Conservation (phyloP, 306 rosid genomes). For the Amphicarpaea edgeworthii region DNA sequence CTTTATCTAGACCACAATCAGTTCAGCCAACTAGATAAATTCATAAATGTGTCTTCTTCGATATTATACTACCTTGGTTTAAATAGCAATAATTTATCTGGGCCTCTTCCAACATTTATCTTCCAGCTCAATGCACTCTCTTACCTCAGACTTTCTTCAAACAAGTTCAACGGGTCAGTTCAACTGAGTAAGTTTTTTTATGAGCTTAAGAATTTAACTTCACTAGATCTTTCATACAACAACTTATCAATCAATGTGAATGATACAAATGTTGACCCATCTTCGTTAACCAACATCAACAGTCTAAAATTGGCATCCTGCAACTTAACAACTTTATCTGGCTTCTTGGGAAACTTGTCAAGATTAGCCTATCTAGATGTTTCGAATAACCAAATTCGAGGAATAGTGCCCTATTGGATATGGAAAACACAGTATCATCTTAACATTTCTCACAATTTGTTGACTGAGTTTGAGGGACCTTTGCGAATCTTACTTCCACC, state of each 20-base stretch:
- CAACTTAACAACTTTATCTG: constrained; percentile 43
- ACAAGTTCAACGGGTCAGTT: constrained; percentile 54
- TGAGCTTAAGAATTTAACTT: constrained; percentile 31
- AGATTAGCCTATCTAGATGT: constrained; percentile 34
- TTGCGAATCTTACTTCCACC: neutral
- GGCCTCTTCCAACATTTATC: constrained; percentile 50
- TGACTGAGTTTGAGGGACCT: constrained; percentile 42
- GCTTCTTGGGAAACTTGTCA: constrained; percentile 46
- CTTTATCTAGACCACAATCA: constrained; percentile 31
- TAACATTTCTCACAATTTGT: constrained; percentile 56
- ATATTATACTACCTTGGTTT: constrained; percentile 42
- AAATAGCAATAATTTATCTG: constrained; percentile 53
- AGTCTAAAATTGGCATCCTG: constrained; percentile 49
- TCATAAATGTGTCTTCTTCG: constrained; percentile 5
- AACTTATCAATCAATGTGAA: constrained; percentile 21
- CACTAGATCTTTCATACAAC: constrained; percentile 61
- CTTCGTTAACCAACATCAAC: constrained; percentile 4
- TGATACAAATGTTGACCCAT: accelerated
- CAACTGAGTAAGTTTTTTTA: neutral
- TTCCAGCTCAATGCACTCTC: constrained; percentile 35
- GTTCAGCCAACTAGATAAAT: constrained; percentile 38
- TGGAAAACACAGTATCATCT: constrained; percentile 38
- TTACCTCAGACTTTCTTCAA: constrained; percentile 50
- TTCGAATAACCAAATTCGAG: constrained; percentile 49
- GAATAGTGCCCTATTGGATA: constrained; percentile 59